Evolutionary conservation across 148 eudicot genomes (phyloP).

Genomic region (Persicaria tinctoria): DNA sequence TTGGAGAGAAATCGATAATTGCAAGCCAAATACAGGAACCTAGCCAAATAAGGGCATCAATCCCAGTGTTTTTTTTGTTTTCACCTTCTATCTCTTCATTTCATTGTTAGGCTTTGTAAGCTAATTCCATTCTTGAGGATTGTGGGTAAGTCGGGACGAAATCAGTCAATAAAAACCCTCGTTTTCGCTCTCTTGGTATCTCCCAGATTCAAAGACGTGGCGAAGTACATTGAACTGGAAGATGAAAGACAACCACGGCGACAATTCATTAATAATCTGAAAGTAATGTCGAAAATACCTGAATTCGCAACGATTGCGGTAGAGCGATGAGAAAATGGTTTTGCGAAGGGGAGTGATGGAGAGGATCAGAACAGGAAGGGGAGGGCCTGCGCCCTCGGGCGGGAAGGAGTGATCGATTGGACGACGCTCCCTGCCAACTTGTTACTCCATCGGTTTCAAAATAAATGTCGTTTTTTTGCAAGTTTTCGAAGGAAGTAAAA

Average conservation of each 20-base stretch:
- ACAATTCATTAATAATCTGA: neutral
- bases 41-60: neutral
- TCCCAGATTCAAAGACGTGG: neutral
- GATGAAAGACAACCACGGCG: neutral
- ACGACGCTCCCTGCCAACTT: no score
- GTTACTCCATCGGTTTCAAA: no score
- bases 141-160: neutral
- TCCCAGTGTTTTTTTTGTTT: neutral
- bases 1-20: neutral
- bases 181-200: neutral
- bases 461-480: no score
- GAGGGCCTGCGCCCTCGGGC: no score
- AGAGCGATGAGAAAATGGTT: neutral
- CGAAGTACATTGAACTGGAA: neutral
- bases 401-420: no score
- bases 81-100: neutral
- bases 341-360: no score
- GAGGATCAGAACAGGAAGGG: no score
- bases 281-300: neutral
- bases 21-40: neutral
- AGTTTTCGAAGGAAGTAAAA: no score
- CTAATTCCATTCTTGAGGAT: neutral
- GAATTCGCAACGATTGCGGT: neutral
- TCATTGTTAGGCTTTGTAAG: neutral
- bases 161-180: neutral